These are phyloP conservation scores for Arthrobotrys megalospora DNA, from an alignment of 2,329 filamentous ascomycete genomes.

Conservation along the genomic window DNA sequence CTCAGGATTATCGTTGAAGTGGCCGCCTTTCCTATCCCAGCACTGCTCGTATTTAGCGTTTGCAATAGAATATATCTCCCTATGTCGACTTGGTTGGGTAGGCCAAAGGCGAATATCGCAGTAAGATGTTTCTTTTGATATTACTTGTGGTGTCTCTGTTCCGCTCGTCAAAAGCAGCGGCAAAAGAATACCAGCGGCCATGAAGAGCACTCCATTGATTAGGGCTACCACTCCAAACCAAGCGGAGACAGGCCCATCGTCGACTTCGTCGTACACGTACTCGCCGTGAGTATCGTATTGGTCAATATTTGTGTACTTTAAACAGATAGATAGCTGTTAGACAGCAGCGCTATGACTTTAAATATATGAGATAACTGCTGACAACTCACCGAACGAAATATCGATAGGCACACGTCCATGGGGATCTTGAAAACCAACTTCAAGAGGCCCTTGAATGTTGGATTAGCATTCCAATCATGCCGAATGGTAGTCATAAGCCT, in stretches of 20 bases:
- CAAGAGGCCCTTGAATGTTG: background rate
- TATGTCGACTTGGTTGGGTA: background rate
- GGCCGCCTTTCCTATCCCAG: background rate
- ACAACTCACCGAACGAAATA: background rate
- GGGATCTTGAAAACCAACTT: no score
- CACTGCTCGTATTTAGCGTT: conserved; percentile 14
- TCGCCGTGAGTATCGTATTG: no score
- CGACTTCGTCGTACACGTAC: background rate
- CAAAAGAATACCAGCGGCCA: background rate
- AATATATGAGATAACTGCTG: no score
- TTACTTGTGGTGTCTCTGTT: background rate
- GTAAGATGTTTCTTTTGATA: background rate
- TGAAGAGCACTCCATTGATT: conserved; percentile 1
- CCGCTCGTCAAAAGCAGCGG: conserved; percentile 10
- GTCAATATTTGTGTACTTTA: no score
- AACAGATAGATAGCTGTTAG: no score
- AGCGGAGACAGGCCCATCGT: background rate
- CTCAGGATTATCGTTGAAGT: background rate
- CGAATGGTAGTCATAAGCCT: background rate
- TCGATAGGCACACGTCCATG: background rate
- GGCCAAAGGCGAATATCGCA: conserved; percentile 1
- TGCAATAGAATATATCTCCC: background rate
- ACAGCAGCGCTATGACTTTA: no score
- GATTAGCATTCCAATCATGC: background rate
- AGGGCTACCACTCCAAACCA: conserved; percentile 11